These are phyloP conservation scores for Aspergillus pseudonomiae DNA, from an alignment of 2,329 filamentous ascomycete genomes.

Conservation along the genomic window DNA sequence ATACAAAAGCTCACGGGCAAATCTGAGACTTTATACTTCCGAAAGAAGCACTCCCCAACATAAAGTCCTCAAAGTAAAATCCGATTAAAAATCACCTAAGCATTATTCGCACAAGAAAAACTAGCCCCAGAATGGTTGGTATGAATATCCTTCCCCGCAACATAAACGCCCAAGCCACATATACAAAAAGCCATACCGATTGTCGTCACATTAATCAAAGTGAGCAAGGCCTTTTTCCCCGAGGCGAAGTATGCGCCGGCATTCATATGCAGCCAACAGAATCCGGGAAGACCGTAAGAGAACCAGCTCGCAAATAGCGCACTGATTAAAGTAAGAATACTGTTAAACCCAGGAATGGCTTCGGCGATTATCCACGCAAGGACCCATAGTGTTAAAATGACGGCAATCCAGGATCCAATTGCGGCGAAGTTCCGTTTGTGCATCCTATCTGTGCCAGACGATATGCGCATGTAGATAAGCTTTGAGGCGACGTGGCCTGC, in stretches of 20 bases:
- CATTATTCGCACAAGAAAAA: background rate
- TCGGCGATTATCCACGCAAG: conserved; percentile 69
- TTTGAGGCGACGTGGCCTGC: conserved; percentile 68
- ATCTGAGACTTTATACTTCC: too few species aligned
- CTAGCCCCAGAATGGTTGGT: background rate
- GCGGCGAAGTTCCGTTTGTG: conserved; percentile 52
- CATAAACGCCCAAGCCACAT: background rate
- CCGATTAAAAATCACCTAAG: background rate
- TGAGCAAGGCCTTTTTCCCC: conserved; percentile 8
- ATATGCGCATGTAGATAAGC: conserved; percentile 66
- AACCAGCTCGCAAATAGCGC: conserved; percentile 69
- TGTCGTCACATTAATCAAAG: background rate
- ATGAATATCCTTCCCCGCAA: background rate
- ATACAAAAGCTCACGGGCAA: too few species aligned
- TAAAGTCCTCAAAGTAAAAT: background rate
- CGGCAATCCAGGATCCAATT: conserved; percentile 60
- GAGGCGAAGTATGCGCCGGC: conserved; percentile 36
- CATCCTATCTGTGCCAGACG: conserved; percentile 60
- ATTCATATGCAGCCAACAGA: conserved; percentile 6
- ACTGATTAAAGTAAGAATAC: conserved; percentile 64
- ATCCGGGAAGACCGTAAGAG: conserved; percentile 50
- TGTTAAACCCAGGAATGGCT: conserved; percentile 69
- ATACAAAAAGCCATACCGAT: background rate
- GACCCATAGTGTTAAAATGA: conserved; percentile 60
- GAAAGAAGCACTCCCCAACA: too few species aligned